Conservation (phyloP, 257 asterid species). For the Primulina huaijiensis region DNA sequence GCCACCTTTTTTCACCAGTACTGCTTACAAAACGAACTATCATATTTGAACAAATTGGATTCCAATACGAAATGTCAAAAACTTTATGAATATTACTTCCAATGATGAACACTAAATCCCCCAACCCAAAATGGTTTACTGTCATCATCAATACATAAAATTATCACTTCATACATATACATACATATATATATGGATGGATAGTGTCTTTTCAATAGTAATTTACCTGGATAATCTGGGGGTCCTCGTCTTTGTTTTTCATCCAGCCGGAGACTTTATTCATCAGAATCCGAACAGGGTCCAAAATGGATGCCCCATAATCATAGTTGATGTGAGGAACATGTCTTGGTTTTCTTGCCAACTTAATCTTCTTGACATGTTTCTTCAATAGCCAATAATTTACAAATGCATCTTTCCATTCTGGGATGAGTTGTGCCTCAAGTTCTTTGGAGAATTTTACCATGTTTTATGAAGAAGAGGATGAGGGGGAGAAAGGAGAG, state of each 20-base stretch:
- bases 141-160: not conserved
- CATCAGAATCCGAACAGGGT: slow-evolving; percentile 38
- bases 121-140: too few relatives aligned
- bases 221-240: slow-evolving; percentile 48
- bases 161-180: not conserved
- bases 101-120: too few relatives aligned
- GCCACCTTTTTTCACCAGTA: not conserved
- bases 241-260: slow-evolving; percentile 15
- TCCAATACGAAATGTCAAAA: not conserved
- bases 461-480: slow-evolving; percentile 32
- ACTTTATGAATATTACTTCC: not conserved
- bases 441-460: slow-evolving; percentile 86
- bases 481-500: slow-evolving; percentile 16
- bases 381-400: slow-evolving; percentile 78
- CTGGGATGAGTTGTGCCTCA: slow-evolving; percentile 84
- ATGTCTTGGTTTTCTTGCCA: slow-evolving; percentile 45
- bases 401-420: slow-evolving; percentile 84
- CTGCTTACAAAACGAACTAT: not conserved
- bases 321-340: slow-evolving; percentile 25
- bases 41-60: not conserved
- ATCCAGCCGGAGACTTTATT: slow-evolving; percentile 19
- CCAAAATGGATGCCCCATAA: slow-evolving; percentile 57
- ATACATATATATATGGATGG: too few relatives aligned
- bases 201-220: too few relatives aligned
- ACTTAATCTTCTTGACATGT: slow-evolving; percentile 59